Evolutionary conservation across 2,329 filamentous ascomycete genomes (phyloP).

Genomic region (Diaporthe humulicola): DNA sequence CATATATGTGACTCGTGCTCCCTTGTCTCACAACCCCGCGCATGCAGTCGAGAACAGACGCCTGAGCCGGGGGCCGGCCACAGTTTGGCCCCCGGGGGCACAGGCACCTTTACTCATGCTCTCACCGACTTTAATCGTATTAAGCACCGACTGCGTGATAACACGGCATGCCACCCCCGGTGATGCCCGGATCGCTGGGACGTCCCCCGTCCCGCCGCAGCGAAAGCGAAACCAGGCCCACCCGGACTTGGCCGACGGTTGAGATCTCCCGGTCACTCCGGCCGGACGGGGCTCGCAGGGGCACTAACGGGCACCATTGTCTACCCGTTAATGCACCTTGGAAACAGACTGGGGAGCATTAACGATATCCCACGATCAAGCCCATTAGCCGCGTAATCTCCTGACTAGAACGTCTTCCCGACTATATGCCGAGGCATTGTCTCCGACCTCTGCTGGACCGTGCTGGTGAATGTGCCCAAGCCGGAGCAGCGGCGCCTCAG

Average conservation of each 20-base stretch:
- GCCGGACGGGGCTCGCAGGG: conserved; percentile 25
- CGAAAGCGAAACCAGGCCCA: conserved; percentile 28
- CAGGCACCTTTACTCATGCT: conserved; percentile 16
- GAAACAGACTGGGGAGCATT: conserved; percentile 5
- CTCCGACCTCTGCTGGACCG: neutral
- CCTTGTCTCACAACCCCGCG: conserved; percentile 9
- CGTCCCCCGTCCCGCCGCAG: conserved; percentile 23
- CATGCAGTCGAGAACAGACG: conserved; percentile 24
- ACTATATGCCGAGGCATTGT: neutral
- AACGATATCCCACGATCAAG: conserved; percentile 10
- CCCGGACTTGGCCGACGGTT: conserved; percentile 30
- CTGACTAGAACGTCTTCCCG: neutral
- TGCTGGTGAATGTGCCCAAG: neutral
- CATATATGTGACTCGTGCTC: conserved; percentile 16
- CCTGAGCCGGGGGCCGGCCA: conserved; percentile 10
- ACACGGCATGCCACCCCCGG: conserved; percentile 12
- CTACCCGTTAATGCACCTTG: conserved; percentile 23
- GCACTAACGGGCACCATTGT: conserved; percentile 23
- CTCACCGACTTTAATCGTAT: conserved; percentile 28
- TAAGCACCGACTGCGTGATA: conserved; percentile 13
- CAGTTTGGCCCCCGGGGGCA: neutral
- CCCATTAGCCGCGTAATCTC: conserved; percentile 21
- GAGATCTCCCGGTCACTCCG: conserved; percentile 33
- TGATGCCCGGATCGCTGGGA: conserved; percentile 24
- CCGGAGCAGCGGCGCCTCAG: neutral